phyloP scores from a whole-genome alignment of 2,329 filamentous ascomycete genomes.

The Talaromyces atroroseus region DNA sequence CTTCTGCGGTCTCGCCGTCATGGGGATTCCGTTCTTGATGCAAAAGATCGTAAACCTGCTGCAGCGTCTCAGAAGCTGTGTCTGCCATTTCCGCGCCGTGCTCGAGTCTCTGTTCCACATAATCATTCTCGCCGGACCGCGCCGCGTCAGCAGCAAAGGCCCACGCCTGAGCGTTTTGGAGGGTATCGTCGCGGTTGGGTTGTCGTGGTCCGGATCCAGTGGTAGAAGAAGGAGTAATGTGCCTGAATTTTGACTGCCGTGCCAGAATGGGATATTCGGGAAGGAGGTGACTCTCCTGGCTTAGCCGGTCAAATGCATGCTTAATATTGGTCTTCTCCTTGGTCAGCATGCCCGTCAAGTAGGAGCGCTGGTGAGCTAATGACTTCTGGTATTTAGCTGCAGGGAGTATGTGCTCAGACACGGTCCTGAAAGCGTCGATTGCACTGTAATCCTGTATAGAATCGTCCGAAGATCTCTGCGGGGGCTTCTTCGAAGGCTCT shows the following conservation, averaged over 20 bases:
- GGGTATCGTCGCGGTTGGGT: conserved; percentile 26
- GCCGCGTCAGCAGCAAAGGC: conserved; percentile 35
- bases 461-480: conserved; percentile 11
- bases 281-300: conserved; percentile 39
- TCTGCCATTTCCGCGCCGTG: conserved; percentile 27
- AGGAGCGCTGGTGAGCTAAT: conserved; percentile 33
- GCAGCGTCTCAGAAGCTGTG: conserved; percentile 26
- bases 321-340: conserved; percentile 34
- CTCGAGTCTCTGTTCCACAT: conserved; percentile 28
- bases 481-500: conserved; percentile 15
- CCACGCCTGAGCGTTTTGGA: conserved; percentile 35
- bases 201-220: conserved; percentile 13
- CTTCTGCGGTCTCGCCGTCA: conserved; percentile 15
- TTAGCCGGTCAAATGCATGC: conserved; percentile 34
- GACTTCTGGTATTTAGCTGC: conserved; percentile 33
- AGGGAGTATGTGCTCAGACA: conserved; percentile 29
- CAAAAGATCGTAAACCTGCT: conserved; percentile 28
- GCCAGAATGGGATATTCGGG: conserved; percentile 36
- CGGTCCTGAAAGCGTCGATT: conserved; percentile 28
- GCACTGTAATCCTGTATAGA: conserved; percentile 18
- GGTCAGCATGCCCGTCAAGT: conserved; percentile 31
- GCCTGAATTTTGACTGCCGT: conserved; percentile 33
- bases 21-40: conserved; percentile 29
- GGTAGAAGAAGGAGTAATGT: conserved; percentile 21
- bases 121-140: conserved; percentile 24